Conservation (phyloP, 2,329 filamentous ascomycete genomes). For the Aspergillus chevalieri region DNA sequence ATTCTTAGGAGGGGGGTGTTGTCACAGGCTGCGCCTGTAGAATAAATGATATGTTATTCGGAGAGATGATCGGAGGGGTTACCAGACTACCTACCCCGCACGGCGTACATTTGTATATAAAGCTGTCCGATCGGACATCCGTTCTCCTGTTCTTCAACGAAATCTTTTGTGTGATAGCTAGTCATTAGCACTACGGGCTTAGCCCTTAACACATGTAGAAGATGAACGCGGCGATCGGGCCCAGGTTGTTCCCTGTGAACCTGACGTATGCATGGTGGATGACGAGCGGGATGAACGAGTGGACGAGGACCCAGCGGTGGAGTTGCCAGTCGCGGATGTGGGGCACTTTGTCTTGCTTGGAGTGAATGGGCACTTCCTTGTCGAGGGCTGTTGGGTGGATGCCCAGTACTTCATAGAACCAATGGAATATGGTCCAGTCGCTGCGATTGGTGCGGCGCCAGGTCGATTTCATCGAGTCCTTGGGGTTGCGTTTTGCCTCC, state of each 20-base stretch:
- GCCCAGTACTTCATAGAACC: slow-evolving; percentile 19
- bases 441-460: slow-evolving; percentile 17
- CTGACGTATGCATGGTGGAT: slow-evolving; percentile 18
- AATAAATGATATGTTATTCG: too few relatives aligned
- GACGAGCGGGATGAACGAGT: slow-evolving; percentile 16
- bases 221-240: slow-evolving; percentile 14
- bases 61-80: too few relatives aligned
- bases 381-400: slow-evolving; percentile 18
- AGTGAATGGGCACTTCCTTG: slow-evolving; percentile 12
- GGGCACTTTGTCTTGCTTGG: slow-evolving; percentile 17
- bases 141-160: too few relatives aligned
- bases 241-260: slow-evolving; percentile 16
- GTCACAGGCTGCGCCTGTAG: too few relatives aligned
- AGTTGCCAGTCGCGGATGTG: slow-evolving; percentile 18
- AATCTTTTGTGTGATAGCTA: too few relatives aligned
- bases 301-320: slow-evolving; percentile 19
- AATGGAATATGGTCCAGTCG: slow-evolving; percentile 19
- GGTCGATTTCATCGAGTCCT: slow-evolving; percentile 24
- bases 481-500: slow-evolving; percentile 11
- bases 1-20: too few relatives aligned
- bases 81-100: too few relatives aligned
- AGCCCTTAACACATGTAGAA: too few relatives aligned
- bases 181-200: too few relatives aligned
- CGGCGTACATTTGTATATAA: too few relatives aligned
- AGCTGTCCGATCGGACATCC: too few relatives aligned